Evolutionary conservation across 192 early-diverging fungal species (phyloP).

Genomic region (Entomortierella chlamydospora): DNA sequence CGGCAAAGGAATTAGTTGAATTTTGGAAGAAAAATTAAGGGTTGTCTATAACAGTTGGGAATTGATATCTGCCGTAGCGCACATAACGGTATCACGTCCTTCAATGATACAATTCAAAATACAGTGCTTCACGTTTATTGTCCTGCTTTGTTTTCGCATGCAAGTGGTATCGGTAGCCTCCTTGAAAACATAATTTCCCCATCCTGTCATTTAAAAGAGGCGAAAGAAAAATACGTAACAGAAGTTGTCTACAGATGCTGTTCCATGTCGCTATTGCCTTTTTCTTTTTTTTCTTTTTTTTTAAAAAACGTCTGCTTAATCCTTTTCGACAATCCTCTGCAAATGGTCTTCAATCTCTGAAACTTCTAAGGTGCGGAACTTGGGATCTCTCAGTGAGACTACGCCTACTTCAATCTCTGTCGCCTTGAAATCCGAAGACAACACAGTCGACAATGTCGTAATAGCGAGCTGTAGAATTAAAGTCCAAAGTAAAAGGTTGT

Average conservation of each 20-base stretch:
- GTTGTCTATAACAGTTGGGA: too few relatives aligned
- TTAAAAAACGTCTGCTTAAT: constrained; percentile 58
- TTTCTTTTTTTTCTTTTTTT: not conserved
- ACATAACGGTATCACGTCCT: too few relatives aligned
- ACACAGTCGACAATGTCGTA: constrained; percentile 90
- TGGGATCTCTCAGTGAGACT: constrained; percentile 78
- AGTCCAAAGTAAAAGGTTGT: not conserved
- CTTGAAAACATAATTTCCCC: too few relatives aligned
- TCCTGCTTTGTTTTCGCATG: not conserved
- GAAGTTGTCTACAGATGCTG: too few relatives aligned
- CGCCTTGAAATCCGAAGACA: constrained; percentile 96
- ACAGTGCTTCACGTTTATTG: not conserved
- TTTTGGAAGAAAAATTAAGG: constrained; percentile 21
- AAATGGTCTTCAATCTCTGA: constrained; percentile 92
- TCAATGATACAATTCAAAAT: too few relatives aligned
- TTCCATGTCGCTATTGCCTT: not conserved
- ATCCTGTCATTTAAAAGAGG: not conserved
- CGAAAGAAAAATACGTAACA: too few relatives aligned
- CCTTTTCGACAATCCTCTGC: constrained; percentile 88
- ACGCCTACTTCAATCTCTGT: constrained; percentile 96
- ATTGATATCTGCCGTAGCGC: too few relatives aligned
- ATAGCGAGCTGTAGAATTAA: constrained; percentile 80
- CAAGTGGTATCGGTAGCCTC: not conserved
- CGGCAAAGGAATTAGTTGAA: not conserved
- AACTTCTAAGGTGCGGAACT: constrained; percentile 82